These are phyloP conservation scores for Schwanniomyces pseudopolymorphus DNA, from an alignment of 805 yeast species.

Conservation along the genomic window DNA sequence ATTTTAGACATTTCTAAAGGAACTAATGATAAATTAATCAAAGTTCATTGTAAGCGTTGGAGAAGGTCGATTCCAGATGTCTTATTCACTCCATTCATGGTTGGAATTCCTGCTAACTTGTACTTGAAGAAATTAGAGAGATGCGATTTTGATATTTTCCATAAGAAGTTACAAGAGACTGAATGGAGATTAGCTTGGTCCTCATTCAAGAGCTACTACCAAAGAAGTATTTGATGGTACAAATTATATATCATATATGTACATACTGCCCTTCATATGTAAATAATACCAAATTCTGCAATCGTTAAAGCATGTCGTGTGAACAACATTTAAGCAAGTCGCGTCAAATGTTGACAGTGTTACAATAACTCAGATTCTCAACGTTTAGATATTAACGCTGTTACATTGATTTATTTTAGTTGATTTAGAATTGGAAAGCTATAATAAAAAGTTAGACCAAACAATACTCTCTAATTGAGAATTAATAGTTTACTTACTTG, in stretches of 20 bases:
- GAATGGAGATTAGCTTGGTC: constrained; percentile 71
- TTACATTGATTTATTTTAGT: neutral
- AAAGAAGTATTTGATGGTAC: constrained; percentile 28
- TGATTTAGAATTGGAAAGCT: neutral
- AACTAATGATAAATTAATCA: constrained; percentile 24
- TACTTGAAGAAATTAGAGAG: constrained; percentile 62
- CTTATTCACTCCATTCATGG: constrained; percentile 65
- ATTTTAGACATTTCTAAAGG: constrained; percentile 29
- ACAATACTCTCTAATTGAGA: neutral
- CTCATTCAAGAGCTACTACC: constrained; percentile 48
- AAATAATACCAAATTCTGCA: neutral
- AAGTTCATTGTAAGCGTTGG: constrained; percentile 35
- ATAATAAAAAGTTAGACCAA: neutral
- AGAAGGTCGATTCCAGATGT: constrained; percentile 57
- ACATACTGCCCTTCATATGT: neutral
- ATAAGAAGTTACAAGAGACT: constrained; percentile 41
- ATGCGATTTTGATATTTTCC: constrained; percentile 60
- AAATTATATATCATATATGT: neutral
- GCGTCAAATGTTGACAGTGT: constrained; percentile 1
- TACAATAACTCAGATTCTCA: neutral
- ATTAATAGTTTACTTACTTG: neutral
- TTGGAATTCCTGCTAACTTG: constrained; percentile 61
- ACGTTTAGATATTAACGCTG: neutral
- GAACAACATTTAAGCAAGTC: neutral
- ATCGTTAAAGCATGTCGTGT: neutral